Percentiles rank a stretch among this genome's conserved stretches.
Evolutionary conservation across 441 rosid species (phyloP).

Genomic region (Corymbia calophylla): DNA sequence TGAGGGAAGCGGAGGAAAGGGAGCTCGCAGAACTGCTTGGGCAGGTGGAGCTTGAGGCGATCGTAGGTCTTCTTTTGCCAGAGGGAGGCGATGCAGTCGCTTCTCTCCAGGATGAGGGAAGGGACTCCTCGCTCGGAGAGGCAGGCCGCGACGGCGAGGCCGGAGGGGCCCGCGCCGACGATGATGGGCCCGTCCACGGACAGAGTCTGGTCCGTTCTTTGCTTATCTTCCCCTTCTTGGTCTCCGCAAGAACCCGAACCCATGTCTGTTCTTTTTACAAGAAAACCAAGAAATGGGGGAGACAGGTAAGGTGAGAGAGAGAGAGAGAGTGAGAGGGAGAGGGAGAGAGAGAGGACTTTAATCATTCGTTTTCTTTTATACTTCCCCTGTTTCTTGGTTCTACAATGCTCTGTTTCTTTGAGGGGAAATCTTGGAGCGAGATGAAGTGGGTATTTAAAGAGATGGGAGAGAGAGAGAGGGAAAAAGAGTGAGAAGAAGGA

Average conservation of each 20-base stretch:
- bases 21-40: constrained; percentile 11
- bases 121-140: neutral
- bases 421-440: neutral
- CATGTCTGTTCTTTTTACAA: neutral
- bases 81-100: constrained; percentile 7
- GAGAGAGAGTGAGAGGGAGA: neutral
- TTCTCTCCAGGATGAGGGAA: constrained; percentile 1
- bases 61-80: constrained; percentile 8
- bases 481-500: neutral
- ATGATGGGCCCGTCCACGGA: neutral
- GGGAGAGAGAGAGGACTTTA: neutral
- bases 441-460: neutral
- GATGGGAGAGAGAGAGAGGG: neutral
- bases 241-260: neutral
- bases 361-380: neutral
- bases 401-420: neutral
- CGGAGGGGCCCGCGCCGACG: constrained; percentile 2
- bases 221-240: neutral
- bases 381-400: neutral
- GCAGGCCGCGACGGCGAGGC: constrained; percentile 3
- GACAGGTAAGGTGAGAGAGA: neutral
- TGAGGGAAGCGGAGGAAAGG: constrained; percentile 1
- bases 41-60: constrained; percentile 11
- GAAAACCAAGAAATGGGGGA: neutral
- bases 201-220: neutral